These are phyloP conservation scores for Erysimum pusillum DNA, from an alignment of 441 rosid species.

Conservation along the genomic window DNA sequence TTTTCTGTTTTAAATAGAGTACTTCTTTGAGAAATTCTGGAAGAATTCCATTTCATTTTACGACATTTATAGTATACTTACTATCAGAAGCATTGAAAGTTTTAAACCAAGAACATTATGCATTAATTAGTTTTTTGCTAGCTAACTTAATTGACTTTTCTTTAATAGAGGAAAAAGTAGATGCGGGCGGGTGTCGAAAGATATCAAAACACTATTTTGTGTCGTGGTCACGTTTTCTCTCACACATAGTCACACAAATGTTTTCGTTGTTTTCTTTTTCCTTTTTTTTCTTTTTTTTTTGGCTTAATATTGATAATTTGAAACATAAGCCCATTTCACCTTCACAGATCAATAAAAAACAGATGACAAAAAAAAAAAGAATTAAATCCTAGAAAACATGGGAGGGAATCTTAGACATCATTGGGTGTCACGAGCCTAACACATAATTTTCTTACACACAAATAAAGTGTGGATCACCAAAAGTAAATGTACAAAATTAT, in stretches of 20 bases:
- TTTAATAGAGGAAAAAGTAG: conserved; percentile 35
- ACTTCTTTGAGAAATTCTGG: not conserved
- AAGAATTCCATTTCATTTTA: not conserved
- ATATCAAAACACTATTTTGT: not conserved
- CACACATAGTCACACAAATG: conserved; percentile 13
- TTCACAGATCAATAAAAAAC: too few species aligned
- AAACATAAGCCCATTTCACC: not conserved
- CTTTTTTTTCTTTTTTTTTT: too few species aligned
- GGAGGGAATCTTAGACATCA: not conserved
- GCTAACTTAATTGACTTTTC: not conserved
- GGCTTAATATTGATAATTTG: not conserved
- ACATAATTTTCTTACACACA: not conserved
- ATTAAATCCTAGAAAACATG: not conserved
- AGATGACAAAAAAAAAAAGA: too few species aligned
- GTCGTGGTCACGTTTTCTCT: conserved; percentile 32
- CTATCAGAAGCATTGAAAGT: not conserved
- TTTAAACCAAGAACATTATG: not conserved
- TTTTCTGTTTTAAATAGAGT: not conserved
- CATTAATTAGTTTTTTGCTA: not conserved
- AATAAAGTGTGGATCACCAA: not conserved
- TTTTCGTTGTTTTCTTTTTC: not conserved
- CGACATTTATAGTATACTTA: not conserved
- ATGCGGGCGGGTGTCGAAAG: not conserved
- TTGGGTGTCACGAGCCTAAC: not conserved
- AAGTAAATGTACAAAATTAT: not conserved